Evolutionary conservation across 2,329 filamentous ascomycete species (phyloP).

Genomic region (Alternaria brassicicola): DNA sequence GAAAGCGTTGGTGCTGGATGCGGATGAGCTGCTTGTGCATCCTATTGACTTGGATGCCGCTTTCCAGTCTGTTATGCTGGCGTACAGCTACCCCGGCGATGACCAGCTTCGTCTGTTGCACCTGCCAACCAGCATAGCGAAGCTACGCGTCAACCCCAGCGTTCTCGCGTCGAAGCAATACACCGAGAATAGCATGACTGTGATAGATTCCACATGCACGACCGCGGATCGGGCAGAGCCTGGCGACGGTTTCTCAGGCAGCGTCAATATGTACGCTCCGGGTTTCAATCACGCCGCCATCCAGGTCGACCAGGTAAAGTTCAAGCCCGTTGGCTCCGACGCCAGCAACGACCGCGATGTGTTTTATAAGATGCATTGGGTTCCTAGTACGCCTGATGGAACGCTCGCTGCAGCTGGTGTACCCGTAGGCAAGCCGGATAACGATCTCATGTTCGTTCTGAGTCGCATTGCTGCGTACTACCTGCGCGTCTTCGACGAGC

Average conservation of each 20-base stretch:
- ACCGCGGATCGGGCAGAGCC: not conserved
- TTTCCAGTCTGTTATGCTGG: not conserved
- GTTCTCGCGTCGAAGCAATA: not conserved
- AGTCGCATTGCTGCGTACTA: not conserved
- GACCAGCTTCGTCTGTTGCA: not conserved
- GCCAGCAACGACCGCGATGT: not conserved
- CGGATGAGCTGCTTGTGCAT: not conserved
- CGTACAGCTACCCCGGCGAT: not conserved
- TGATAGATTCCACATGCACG: not conserved
- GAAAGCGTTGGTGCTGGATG: not conserved
- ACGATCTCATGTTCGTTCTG: not conserved
- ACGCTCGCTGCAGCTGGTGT: not conserved
- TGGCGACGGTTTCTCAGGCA: not conserved
- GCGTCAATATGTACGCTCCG: not conserved
- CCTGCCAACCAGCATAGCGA: slow-evolving; percentile 21
- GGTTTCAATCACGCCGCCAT: not conserved
- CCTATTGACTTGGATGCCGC: not conserved
- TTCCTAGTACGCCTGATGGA: not conserved
- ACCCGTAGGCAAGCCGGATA: not conserved
- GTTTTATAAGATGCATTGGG: slow-evolving; percentile 1
- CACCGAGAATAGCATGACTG: not conserved
- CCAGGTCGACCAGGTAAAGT: not conserved
- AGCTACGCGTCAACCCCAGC: slow-evolving; percentile 26
- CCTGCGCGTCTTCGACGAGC: not conserved
- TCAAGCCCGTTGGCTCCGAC: not conserved